Conservation (phyloP, 345 rosid species). For the Schrenkiella parvula region DNA sequence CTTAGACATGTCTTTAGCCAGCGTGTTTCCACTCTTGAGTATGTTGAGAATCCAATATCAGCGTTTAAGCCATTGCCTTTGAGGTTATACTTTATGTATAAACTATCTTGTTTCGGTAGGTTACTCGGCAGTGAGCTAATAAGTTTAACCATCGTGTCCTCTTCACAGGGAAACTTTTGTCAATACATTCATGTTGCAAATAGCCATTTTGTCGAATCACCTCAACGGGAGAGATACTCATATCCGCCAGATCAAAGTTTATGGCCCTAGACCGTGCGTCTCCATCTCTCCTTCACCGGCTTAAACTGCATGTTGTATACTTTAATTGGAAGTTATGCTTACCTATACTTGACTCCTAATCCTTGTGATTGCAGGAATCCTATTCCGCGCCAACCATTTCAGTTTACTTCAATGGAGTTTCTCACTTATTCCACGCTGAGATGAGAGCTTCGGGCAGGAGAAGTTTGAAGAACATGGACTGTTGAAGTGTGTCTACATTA, state of each 20-base stretch:
- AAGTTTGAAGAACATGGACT: constrained; percentile 8
- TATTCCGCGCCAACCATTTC: constrained; percentile 79
- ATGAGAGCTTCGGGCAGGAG: constrained; percentile 34
- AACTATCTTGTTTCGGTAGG: not conserved
- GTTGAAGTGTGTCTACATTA: not conserved
- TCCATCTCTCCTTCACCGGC: not conserved
- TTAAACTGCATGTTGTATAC: not conserved
- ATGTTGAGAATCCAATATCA: not conserved
- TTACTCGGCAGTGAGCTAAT: not conserved
- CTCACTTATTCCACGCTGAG: constrained; percentile 65
- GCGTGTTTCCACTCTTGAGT: constrained; percentile 1
- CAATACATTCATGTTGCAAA: constrained; percentile 85
- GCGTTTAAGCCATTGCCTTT: not conserved
- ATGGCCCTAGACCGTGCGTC: constrained; percentile 71
- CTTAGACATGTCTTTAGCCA: not conserved
- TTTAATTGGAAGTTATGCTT: not conserved
- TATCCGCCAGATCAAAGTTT: constrained; percentile 87
- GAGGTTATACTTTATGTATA: not conserved
- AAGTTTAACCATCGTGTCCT: not conserved
- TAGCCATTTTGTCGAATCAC: constrained; percentile 75
- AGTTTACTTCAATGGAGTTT: constrained; percentile 81
- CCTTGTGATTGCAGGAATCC: constrained; percentile 54
- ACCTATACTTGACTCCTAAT: not conserved
- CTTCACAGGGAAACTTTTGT: constrained; percentile 82
- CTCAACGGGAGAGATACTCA: constrained; percentile 91